A percentile compares a stretch with the other conserved stretches of the same genome.
Conservation (phyloP, 345 rosid genomes). For the Iberis pinnata region DNA sequence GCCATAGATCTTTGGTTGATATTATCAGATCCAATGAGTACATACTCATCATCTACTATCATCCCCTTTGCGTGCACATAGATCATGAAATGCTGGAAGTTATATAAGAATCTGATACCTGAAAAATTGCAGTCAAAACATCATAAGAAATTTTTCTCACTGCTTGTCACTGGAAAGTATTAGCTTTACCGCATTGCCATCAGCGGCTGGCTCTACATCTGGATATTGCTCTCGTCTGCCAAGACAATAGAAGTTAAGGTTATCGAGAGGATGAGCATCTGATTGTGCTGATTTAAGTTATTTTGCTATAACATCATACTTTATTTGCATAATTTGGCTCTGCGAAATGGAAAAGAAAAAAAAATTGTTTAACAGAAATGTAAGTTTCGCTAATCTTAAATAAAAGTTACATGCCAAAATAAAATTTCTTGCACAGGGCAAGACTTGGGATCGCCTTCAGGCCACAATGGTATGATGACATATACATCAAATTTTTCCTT, state of each 20-base stretch:
- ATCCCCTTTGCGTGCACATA: constrained; percentile 86
- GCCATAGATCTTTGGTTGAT: constrained; percentile 83
- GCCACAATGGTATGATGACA: constrained; percentile 89
- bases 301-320: constrained; percentile 56
- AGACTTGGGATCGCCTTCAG: constrained; percentile 90
- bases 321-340: constrained; percentile 90
- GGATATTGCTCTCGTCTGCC: constrained; percentile 60
- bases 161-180: background rate
- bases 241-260: constrained; percentile 91
- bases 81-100: constrained; percentile 60
- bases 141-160: background rate
- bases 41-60: constrained; percentile 74
- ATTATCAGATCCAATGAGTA: constrained; percentile 79
- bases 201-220: constrained; percentile 14
- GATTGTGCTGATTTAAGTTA: constrained; percentile 44
- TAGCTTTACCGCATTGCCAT: constrained; percentile 42
- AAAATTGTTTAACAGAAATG: constrained; percentile 7
- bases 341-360: constrained; percentile 27
- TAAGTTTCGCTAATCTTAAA: background rate
- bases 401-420: constrained; percentile 72
- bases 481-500: constrained; percentile 84
- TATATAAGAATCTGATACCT: constrained; percentile 47
- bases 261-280: constrained; percentile 67
- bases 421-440: constrained; percentile 84
- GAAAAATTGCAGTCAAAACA: constrained; percentile 6